Evolutionary conservation across 2,329 filamentous ascomycete species (phyloP).

Genomic region (Aspergillus alliaceus): DNA sequence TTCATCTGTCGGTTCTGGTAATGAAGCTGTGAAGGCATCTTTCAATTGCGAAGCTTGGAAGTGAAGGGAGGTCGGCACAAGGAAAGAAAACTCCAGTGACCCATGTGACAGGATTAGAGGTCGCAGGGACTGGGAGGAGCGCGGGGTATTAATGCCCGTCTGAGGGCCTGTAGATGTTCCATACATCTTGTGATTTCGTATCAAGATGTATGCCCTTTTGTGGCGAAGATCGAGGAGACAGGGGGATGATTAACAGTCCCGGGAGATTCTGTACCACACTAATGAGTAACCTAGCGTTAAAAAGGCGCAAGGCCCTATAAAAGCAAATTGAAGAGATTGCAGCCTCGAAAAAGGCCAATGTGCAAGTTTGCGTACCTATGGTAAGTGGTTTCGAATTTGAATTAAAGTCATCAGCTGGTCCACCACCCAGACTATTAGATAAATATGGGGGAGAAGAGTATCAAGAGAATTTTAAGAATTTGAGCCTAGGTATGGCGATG

Average conservation of each 20-base stretch:
- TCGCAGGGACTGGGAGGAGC: conserved; percentile 88
- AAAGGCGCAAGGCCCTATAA: too few relatives aligned
- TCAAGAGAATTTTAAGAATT: conserved; percentile 1
- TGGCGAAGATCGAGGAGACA: background rate
- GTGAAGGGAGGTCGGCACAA: conserved; percentile 91
- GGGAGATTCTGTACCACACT: background rate
- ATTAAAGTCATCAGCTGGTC: conserved; percentile 1
- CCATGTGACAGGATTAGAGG: conserved; percentile 90
- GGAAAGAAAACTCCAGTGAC: conserved; percentile 92
- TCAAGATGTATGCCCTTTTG: conserved; percentile 6
- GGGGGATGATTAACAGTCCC: background rate
- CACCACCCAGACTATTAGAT: conserved; percentile 4
- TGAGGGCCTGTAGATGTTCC: conserved; percentile 77
- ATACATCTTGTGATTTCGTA: conserved; percentile 64
- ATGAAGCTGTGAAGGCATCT: conserved; percentile 79
- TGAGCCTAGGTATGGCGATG: conserved; percentile 1
- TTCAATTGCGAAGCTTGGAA: conserved; percentile 95
- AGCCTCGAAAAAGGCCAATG: background rate
- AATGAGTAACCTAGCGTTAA: background rate
- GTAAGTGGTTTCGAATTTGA: background rate
- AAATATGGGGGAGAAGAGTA: conserved; percentile 8
- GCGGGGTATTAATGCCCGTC: conserved; percentile 94
- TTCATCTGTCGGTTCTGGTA: conserved; percentile 93
- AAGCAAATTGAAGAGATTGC: background rate
- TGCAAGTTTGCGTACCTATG: conserved; percentile 1